phyloP scores from a whole-genome alignment of 2,329 filamentous ascomycete species.

The Chrysoporthe deuterocubensis region DNA sequence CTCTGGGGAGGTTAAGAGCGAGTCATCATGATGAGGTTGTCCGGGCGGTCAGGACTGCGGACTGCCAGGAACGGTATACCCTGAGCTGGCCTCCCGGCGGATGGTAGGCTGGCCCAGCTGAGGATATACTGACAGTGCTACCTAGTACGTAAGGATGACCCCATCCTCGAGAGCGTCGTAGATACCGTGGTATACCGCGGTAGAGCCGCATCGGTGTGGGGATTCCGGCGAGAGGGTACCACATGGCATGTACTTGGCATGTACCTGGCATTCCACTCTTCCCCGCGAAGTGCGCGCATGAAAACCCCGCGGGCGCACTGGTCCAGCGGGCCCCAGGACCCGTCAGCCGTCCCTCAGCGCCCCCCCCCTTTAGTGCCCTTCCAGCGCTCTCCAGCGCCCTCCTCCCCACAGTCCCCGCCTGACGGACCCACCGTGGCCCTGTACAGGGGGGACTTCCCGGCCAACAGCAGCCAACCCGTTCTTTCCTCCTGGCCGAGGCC shows the following conservation, averaged over 20 bases:
- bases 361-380: neutral
- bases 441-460: neutral
- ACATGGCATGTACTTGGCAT: neutral
- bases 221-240: neutral
- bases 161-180: neutral
- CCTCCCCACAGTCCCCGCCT: neutral
- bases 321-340: neutral
- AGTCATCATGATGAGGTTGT: neutral
- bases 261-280: conserved; percentile 7
- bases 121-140: no score
- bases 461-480: conserved; percentile 17
- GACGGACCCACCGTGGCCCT: neutral
- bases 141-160: no score
- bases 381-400: neutral
- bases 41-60: no score
- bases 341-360: neutral
- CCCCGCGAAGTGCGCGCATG: conserved; percentile 8
- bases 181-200: neutral
- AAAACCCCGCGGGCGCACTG: neutral
- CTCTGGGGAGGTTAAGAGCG: neutral
- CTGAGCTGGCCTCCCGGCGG: no score
- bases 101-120: no score
- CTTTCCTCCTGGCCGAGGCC: conserved; percentile 14
- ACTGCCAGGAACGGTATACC: no score
- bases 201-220: neutral